phyloP scores from a whole-genome alignment of 371 early-diverging fungal genomes.

The Mortierella polycephala region DNA sequence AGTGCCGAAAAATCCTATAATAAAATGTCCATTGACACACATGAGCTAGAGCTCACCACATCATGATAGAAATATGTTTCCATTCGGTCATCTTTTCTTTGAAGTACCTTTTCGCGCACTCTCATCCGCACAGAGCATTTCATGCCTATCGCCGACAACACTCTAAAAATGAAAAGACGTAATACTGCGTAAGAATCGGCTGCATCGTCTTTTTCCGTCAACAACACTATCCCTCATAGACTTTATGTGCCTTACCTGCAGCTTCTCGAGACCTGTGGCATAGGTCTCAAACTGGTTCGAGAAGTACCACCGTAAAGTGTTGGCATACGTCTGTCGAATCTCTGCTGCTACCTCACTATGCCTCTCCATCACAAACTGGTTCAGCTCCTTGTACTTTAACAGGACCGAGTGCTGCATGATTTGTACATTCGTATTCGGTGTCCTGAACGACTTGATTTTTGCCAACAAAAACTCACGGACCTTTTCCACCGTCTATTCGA shows the following conservation, averaged over 20 bases:
- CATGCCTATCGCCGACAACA: conserved; percentile 79
- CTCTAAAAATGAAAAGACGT: conserved; percentile 56
- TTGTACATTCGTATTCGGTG: conserved; percentile 91
- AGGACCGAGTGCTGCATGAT: conserved; percentile 91
- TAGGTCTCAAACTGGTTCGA: conserved; percentile 91
- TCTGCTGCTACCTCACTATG: conserved; percentile 92
- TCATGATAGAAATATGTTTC: neutral
- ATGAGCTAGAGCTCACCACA: neutral
- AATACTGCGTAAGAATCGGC: neutral
- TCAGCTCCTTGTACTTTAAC: conserved; percentile 87
- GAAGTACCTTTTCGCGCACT: conserved; percentile 63
- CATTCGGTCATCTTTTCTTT: too few species aligned
- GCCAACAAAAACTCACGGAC: conserved; percentile 88
- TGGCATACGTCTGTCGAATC: conserved; percentile 85
- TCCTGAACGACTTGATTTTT: conserved; percentile 83
- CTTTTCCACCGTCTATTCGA: conserved; percentile 68
- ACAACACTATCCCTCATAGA: too few species aligned
- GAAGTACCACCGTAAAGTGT: conserved; percentile 86
- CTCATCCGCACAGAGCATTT: conserved; percentile 89
- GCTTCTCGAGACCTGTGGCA: conserved; percentile 72
- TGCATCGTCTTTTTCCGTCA: neutral
- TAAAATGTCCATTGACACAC: neutral
- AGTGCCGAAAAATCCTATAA: conserved; percentile 68
- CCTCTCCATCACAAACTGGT: conserved; percentile 87
- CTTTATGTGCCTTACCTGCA: conserved; percentile 67